phyloP scores from a whole-genome alignment of 306 rosid species.

The Citrullus amarus region DNA sequence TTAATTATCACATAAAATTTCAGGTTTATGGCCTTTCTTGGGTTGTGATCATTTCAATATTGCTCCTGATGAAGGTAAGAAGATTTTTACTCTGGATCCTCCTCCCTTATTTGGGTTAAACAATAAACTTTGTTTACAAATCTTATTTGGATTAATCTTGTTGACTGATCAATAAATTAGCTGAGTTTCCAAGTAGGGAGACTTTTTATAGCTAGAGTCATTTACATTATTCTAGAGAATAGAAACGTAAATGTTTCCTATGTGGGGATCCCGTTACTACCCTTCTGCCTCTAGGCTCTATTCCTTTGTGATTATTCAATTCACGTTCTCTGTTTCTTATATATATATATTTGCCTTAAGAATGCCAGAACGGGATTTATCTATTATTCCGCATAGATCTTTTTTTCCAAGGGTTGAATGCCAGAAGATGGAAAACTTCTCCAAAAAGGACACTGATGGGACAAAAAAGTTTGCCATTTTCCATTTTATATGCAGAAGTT shows the following conservation, averaged over 20 bases:
- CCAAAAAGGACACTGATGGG: too few species aligned
- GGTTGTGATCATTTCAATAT: conserved; percentile 56
- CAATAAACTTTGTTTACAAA: neutral
- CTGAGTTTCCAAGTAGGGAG: neutral
- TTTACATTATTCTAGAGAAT: neutral
- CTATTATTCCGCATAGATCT: too few species aligned
- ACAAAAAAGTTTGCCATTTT: too few species aligned
- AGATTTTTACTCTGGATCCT: neutral
- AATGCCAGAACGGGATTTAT: too few species aligned
- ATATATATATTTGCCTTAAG: too few species aligned
- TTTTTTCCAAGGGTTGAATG: too few species aligned
- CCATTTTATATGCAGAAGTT: too few species aligned
- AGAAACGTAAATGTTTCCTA: neutral
- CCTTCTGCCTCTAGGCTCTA: too few species aligned
- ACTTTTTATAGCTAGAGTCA: neutral
- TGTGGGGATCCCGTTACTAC: neutral
- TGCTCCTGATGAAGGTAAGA: conserved; percentile 72
- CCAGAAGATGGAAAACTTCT: too few species aligned
- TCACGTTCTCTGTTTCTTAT: too few species aligned
- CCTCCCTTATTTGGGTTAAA: neutral
- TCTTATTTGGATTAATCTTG: neutral
- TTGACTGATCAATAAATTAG: neutral
- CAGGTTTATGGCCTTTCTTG: conserved; percentile 87
- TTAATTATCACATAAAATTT: conserved; percentile 4
- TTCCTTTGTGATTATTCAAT: too few species aligned